Evolutionary conservation across 2,329 filamentous ascomycete genomes (phyloP).

Genomic region (Geosmithia putterillii): DNA sequence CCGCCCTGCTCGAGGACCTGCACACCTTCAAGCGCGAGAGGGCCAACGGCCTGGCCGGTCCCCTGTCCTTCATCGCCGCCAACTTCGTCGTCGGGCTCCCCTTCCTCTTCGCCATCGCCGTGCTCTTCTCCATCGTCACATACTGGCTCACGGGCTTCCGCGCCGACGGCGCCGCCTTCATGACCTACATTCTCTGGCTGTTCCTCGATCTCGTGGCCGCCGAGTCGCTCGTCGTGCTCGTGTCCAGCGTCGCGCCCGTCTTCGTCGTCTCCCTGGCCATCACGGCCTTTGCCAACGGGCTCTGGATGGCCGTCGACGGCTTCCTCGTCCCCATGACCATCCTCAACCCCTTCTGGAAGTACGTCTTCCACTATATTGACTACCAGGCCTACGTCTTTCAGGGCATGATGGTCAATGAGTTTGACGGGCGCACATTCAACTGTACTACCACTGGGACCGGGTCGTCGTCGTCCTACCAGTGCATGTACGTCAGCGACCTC

Average conservation of each 20-base stretch:
- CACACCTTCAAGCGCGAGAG: conserved; percentile 64
- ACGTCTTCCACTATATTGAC: conserved; percentile 81
- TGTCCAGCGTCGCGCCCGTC: conserved; percentile 60
- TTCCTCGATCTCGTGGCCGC: conserved; percentile 76
- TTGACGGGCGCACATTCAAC: conserved; percentile 48
- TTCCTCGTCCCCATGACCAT: conserved; percentile 64
- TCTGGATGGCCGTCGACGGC: conserved; percentile 81
- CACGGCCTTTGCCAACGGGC: conserved; percentile 73
- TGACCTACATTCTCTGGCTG: conserved; percentile 71
- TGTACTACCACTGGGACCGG: conserved; percentile 34
- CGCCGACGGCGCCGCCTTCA: conserved; percentile 53
- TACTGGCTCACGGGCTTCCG: conserved; percentile 76
- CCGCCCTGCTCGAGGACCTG: conserved; percentile 70
- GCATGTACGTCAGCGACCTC: conserved; percentile 58
- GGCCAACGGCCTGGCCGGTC: conserved; percentile 69
- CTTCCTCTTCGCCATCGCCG: conserved; percentile 65
- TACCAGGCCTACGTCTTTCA: conserved; percentile 82
- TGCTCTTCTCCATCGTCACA: conserved; percentile 62
- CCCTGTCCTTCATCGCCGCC: conserved; percentile 58
- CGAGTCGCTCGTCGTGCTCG: conserved; percentile 69
- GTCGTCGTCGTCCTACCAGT: conserved; percentile 34
- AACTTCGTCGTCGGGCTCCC: conserved; percentile 78
- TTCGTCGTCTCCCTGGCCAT: conserved; percentile 72
- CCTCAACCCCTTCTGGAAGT: conserved; percentile 75
- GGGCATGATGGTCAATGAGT: conserved; percentile 91